Base-by-base conservation (phyloP, 345 rosid species). In the Gossypium ekmanianum region DNA sequence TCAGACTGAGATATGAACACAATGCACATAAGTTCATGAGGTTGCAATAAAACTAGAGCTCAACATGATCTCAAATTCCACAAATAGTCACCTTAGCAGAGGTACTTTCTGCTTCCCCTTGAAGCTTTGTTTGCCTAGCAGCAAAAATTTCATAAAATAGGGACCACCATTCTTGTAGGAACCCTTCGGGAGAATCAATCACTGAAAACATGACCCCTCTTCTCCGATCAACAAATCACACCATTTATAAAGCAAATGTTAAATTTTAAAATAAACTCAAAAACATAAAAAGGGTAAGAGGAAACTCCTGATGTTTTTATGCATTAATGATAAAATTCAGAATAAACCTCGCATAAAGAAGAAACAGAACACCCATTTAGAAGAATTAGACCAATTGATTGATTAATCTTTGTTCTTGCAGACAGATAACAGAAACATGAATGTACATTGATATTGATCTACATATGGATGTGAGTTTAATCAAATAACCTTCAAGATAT, bases 101-200 rank as follows among this genome's bases (percentile, higher is more conserved):
- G 64, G 75, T 18, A 34, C 41, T 34, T 24, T 70, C 72, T 14
- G 57, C 69, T 52, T 22, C 45, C 24, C 61, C 73, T 20, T 16
- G 69, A 27, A 66, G 17, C 56, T 24, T 52, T 24, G 7, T 55
- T 47, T 72, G 78, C 68, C 65, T 69, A 43, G 78, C 47, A 27
- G 51, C 34, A 73, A 54, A 81, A n/a, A 24, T 10, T 2, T 81
- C 85, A 61, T 78, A 55, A 66, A 84, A 82, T 43, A 74, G 3
- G 9, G 75, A 41, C 80, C 83, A 84, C 87, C 87, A 84, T 74
- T 84, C 87, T 20, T 43, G 57, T 64, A 84, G 64, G 54, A 82
- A 82, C 66, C 82, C 85, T 43, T 67, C 27, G 2, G 74, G 59
- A 52, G 76, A 13, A 57, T 81, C 79, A 66, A 74, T 71, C 24